These are phyloP conservation scores for Nicotiana sylvestris DNA, from an alignment of 257 asterid genomes.

Conservation along the genomic window DNA sequence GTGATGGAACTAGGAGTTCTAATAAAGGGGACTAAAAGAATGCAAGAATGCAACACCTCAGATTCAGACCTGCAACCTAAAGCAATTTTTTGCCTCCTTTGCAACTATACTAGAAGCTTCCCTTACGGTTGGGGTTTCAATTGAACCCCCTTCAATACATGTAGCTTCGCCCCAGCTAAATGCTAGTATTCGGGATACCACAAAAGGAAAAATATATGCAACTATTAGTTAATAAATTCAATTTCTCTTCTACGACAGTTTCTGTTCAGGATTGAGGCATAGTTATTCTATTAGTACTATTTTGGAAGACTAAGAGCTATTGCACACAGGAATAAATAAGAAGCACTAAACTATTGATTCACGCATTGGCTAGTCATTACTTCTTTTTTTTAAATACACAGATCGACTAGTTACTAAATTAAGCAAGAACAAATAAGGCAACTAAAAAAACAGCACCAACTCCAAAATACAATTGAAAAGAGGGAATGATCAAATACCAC, in stretches of 20 bases:
- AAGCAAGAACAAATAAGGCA: not conserved
- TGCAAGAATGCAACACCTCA: not conserved
- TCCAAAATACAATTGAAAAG: not conserved
- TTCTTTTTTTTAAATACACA: not conserved
- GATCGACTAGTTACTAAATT: not conserved
- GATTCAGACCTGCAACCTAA: not conserved
- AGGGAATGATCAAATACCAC: constrained; percentile 48
- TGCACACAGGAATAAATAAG: not conserved
- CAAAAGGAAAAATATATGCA: not conserved
- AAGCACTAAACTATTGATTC: not conserved
- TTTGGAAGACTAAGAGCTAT: not conserved
- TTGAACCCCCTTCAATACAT: not conserved
- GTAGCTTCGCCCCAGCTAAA: not conserved
- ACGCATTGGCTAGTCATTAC: not conserved
- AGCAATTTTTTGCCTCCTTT: not conserved
- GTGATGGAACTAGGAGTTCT: not conserved
- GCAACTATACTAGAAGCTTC: not conserved
- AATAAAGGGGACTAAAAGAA: not conserved
- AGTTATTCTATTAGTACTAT: not conserved
- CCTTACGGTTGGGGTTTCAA: not conserved
- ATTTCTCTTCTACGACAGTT: not conserved
- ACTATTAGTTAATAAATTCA: not conserved
- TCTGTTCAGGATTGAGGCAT: not conserved
- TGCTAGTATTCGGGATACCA: not conserved
- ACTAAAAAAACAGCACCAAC: not conserved